Conservation (phyloP, 2,329 filamentous ascomycete species). For the Diaporthe helianthi region DNA sequence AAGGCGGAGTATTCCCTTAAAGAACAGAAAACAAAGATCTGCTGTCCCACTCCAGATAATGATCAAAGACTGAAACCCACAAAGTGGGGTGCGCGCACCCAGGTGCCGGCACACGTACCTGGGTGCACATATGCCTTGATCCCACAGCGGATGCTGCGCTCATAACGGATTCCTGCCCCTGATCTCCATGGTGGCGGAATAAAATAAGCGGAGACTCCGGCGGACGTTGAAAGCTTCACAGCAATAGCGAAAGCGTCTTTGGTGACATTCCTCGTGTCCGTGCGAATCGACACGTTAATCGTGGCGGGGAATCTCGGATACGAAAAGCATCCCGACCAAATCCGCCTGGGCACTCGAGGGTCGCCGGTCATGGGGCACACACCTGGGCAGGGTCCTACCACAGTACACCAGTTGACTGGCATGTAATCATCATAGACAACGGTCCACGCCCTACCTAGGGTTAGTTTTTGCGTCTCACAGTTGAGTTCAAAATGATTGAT, state of each 20-base stretch:
- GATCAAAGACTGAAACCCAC: background rate
- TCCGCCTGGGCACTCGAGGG: background rate
- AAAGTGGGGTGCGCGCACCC: background rate
- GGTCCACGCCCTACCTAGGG: background rate
- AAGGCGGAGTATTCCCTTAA: background rate
- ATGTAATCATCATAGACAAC: background rate
- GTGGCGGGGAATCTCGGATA: slow-evolving; percentile 12
- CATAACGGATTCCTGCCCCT: background rate
- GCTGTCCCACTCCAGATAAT: background rate
- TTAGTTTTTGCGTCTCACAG: too few relatives aligned
- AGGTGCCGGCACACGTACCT: too few relatives aligned
- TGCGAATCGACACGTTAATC: slow-evolving; percentile 1
- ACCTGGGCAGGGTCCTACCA: too few relatives aligned
- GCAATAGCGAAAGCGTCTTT: background rate
- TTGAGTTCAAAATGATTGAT: too few relatives aligned
- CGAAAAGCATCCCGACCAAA: background rate
- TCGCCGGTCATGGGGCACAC: background rate
- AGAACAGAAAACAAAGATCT: background rate
- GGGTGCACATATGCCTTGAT: background rate
- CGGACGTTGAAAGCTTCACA: slow-evolving; percentile 7
- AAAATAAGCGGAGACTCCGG: background rate
- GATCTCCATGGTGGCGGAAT: background rate
- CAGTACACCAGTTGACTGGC: too few relatives aligned
- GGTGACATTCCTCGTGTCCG: background rate
- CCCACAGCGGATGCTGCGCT: background rate